Base-by-base conservation (phyloP, 306 rosid genomes). In the Inga laurina region DNA sequence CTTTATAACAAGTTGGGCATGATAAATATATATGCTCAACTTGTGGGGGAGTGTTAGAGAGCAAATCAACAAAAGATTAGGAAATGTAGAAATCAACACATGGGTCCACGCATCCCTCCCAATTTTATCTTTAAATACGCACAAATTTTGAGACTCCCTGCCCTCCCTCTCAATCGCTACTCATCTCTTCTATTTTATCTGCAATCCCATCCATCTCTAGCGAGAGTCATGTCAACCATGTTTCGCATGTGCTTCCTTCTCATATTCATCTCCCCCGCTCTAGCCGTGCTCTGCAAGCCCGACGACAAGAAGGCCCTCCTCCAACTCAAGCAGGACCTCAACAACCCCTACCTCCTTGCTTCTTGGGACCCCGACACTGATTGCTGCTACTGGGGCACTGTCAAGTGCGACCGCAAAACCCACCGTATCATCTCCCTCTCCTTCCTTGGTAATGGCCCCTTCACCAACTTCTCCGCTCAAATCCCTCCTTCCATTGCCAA, bases 221-320 rank as follows among this genome's bases (percentile, higher is more conserved):
- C 61, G 9, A 19, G 19, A 54, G 19, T 0, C 2, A 54, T 54
- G 86, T 56, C 2, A 72, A n/a, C 70, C 57, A 52, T 11, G 19
- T 56, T 66, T 24, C 19, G 16, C 4, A 24, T 51, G 0, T 79
- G 68, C 44, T 45, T 84, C 45, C 19, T 86, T 71, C 24, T 61
- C 39, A 27, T 64, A 19, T 12, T 87, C 3, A 6, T 86, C 3
- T 85, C 44, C 7, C 84, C 70, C 72, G 88, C 74, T 52, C 85
- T 85, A 14, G 89, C 94, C 1, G 90, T 84, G 30, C 88, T 68
- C 51, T 95, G 98, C 88, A 83, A 93, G 79, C 93, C 92, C 0
- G 12, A 80, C 0, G 98, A 95, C 92, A 90, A 93, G 35, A 88
- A 89, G 1, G 97, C 75, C n/a, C 91, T 94, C 2, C 93, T 94